A percentile compares a stretch with the other conserved stretches of the same genome.
Evolutionary conservation across 495 filamentous ascomycete genomes (phyloP).

Genomic region (Daldinia grandis): DNA sequence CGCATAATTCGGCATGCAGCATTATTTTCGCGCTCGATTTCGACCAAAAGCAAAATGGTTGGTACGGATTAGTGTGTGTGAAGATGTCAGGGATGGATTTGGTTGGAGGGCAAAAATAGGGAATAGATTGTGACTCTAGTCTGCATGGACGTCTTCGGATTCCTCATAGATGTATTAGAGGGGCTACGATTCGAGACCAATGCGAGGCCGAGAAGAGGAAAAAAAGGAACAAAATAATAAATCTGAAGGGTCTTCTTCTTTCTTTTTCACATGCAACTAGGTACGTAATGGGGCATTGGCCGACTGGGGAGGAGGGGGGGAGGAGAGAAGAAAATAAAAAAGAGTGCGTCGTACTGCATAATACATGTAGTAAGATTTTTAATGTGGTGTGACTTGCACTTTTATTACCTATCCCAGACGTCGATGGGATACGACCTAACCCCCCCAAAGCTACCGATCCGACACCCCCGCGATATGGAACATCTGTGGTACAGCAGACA

Average conservation of each 20-base stretch:
- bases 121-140: conserved; percentile 46
- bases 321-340: neutral
- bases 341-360: conserved; percentile 37
- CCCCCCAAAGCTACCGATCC: conserved; percentile 38
- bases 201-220: conserved; percentile 31
- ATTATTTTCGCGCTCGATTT: conserved; percentile 30
- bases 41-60: conserved; percentile 39
- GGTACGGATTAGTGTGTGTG: conserved; percentile 26
- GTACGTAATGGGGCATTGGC: conserved; percentile 35
- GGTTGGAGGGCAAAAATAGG: conserved; percentile 42
- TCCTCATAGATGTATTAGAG: conserved; percentile 46
- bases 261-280: conserved; percentile 40
- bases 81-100: conserved; percentile 32
- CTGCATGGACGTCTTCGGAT: conserved; percentile 45
- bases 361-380: conserved; percentile 41
- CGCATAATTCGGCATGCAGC: conserved; percentile 42
- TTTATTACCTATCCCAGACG: conserved; percentile 38
- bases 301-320: conserved; percentile 6
- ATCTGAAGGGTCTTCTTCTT: conserved; percentile 14
- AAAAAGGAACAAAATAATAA: conserved; percentile 19
- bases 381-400: conserved; percentile 33
- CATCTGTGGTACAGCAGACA: conserved; percentile 29
- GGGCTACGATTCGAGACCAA: conserved; percentile 40
- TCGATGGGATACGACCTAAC: conserved; percentile 36
- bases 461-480: conserved; percentile 38